These are phyloP conservation scores for Nicotiana tabacum DNA, from an alignment of 257 asterid genomes.

Conservation along the genomic window DNA sequence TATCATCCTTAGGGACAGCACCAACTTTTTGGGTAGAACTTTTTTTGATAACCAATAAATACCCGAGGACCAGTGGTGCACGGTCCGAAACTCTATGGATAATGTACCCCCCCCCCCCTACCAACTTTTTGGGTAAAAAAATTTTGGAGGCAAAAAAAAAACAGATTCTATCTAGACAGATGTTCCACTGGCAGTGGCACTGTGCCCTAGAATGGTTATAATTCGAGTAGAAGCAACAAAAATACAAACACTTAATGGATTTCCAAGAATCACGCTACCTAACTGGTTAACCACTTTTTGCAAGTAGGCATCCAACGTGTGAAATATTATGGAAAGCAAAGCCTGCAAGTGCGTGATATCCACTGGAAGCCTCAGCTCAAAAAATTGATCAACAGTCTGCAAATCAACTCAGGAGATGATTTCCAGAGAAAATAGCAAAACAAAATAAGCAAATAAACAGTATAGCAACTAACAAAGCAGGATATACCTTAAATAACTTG, in stretches of 20 bases:
- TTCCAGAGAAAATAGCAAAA: slow-evolving; percentile 12
- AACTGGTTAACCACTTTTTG: slow-evolving; percentile 60
- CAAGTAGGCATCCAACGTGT: slow-evolving; percentile 84
- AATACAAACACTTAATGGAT: background rate
- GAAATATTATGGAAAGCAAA: slow-evolving; percentile 79
- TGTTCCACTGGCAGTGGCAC: background rate
- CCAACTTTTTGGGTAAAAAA: background rate
- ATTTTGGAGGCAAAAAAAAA: background rate
- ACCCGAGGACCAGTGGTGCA: too few species aligned
- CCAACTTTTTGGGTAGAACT: background rate
- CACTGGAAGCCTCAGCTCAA: slow-evolving; percentile 78
- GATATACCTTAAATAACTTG: background rate
- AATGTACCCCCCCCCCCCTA: too few species aligned
- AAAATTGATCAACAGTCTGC: slow-evolving; percentile 97
- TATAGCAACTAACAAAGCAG: background rate
- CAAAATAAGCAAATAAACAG: background rate
- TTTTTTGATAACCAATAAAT: too few species aligned
- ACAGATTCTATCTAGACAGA: background rate
- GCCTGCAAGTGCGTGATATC: slow-evolving; percentile 97
- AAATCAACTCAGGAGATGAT: slow-evolving; percentile 26
- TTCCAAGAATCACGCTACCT: slow-evolving; percentile 36
- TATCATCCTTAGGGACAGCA: background rate
- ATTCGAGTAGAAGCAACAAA: background rate
- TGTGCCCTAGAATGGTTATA: background rate
- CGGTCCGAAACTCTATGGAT: too few species aligned